Evolutionary conservation across 257 asterid species (phyloP), one percentile per base, ranked within the genome.

Genomic region (Anisodus acutangulus): DNA sequence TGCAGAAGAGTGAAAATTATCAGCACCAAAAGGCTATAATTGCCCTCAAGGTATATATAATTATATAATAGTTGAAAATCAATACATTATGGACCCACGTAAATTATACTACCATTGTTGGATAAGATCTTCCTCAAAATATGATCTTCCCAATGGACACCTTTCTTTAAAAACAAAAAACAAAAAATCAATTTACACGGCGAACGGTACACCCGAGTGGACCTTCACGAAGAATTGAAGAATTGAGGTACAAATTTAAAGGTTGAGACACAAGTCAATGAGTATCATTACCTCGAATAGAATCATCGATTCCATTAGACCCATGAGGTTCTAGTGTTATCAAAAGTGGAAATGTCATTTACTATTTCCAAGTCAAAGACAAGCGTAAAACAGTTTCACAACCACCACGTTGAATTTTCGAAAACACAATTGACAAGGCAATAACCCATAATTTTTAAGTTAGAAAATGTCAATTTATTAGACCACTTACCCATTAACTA

Each of bases 401-500:
- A 76, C 81, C 49, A 76, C 64, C 81, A 53, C 13, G 81, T 53
- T 76, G 49, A 31, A 31, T 31, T 31, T 31, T 31, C 35, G 35
- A 76, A 49, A 49, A 49, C n/a, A 74, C 19, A 7, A 31, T 1
- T 31, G 35, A 31, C 35, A 31, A 31, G 7, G 15, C 7, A 16
- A 69, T 12, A 22, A 4, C 47, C 43, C 63, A 26, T 47, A 47
- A 53, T 6, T 26, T 49, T 51, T 22, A 51, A 76, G 63, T 22
- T 51, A 51, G 81, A 51, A 22, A 76, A 76, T 45, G 47, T 51
- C 81, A 76, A n/a, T 51, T 12, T 26, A 26, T 51, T 51, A 76
- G 60, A 15, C 81, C 63, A 76, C 81, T 76, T 76, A 51, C 63
- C 43, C 47, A 51, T 76, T 76, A 76, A 76, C 81, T 26, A 74